Conservation (phyloP, 495 filamentous ascomycete species). For the Neurospora terricola region DNA sequence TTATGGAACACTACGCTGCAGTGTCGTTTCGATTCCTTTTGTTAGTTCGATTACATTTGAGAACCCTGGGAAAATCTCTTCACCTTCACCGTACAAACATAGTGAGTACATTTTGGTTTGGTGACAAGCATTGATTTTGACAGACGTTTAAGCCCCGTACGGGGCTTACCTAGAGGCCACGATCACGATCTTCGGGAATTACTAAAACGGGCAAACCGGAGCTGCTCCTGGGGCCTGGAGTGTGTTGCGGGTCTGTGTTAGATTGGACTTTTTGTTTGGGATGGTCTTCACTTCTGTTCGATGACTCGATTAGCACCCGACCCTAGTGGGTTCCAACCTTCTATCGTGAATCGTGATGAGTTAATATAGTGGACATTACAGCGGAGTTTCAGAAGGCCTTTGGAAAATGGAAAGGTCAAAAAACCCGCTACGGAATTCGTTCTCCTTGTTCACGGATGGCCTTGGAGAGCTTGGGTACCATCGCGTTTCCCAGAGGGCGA, state of each 20-base stretch:
- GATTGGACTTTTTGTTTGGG: background rate
- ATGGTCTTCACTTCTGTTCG: background rate
- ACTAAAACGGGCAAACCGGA: background rate
- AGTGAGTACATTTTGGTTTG: no score
- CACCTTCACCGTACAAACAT: background rate
- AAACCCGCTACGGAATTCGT: background rate
- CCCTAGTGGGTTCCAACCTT: background rate
- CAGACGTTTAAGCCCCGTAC: background rate
- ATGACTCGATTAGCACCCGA: background rate
- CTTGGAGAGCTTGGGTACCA: background rate
- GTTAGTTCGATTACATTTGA: background rate
- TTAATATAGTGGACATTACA: background rate
- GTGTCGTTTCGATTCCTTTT: background rate
- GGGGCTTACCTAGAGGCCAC: background rate
- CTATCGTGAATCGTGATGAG: background rate
- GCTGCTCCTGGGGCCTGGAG: background rate
- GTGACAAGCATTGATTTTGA: background rate
- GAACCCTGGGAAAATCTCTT: background rate
- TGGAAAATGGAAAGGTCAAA: background rate
- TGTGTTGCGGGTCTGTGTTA: background rate
- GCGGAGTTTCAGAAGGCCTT: background rate
- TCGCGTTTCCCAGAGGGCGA: background rate
- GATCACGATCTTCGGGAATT: background rate
- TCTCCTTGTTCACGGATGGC: background rate
- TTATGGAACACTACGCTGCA: background rate